These are phyloP conservation scores for Rhizophora mangle DNA, from an alignment of 345 rosid species.

Conservation along the genomic window DNA sequence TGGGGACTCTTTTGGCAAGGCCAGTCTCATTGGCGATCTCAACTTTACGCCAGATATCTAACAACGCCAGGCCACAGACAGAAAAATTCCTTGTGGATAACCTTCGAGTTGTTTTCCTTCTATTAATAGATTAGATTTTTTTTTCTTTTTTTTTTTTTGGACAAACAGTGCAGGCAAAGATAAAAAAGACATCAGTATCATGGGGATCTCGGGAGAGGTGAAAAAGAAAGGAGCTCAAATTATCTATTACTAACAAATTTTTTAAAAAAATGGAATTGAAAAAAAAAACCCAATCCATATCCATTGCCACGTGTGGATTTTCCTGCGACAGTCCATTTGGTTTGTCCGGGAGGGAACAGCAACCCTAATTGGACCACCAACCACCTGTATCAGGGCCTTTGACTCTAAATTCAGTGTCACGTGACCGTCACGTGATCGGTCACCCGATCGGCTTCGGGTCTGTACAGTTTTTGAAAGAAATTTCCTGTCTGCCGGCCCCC, in stretches of 20 bases:
- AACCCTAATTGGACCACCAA: constrained; percentile 18
- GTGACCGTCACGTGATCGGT: constrained; percentile 34
- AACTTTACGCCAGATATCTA: background rate
- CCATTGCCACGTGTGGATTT: constrained; percentile 18
- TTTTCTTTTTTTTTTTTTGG: no score
- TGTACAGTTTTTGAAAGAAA: constrained; percentile 14
- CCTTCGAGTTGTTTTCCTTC: background rate
- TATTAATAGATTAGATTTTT: background rate
- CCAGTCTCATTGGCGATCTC: no score
- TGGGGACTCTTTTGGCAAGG: no score
- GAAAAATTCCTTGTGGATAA: constrained; percentile 10
- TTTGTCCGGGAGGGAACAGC: constrained; percentile 17
- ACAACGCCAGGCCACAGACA: background rate
- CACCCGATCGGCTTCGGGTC: background rate
- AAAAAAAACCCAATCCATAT: background rate
- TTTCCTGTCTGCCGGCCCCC: background rate
- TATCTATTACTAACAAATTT: no score
- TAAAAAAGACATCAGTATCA: constrained; percentile 17
- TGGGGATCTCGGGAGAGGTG: constrained; percentile 21
- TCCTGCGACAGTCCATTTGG: background rate
- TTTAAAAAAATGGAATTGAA: no score
- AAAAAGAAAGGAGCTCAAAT: background rate
- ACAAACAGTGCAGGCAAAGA: background rate
- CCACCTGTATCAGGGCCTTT: constrained; percentile 21
- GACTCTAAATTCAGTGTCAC: constrained; percentile 12